These are phyloP conservation scores for Iberis amara DNA, from an alignment of 441 rosid genomes.

Conservation along the genomic window DNA sequence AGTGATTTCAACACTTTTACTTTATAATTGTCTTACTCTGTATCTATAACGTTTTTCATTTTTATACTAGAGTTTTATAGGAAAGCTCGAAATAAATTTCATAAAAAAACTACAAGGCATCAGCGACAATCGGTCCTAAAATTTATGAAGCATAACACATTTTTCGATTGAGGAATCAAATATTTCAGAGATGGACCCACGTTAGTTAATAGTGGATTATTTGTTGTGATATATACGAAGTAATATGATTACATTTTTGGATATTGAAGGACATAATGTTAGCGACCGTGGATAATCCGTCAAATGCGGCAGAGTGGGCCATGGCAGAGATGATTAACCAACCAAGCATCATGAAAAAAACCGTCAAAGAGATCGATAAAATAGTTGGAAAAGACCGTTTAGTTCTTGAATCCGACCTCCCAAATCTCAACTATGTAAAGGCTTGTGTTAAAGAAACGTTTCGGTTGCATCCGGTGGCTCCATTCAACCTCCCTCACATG, in stretches of 20 bases:
- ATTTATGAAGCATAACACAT: too few relatives aligned
- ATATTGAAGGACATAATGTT: conserved; percentile 28
- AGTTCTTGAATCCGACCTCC: not conserved
- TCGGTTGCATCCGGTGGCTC: conserved; percentile 15
- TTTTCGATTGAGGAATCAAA: too few relatives aligned
- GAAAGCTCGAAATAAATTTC: too few relatives aligned
- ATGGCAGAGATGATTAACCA: conserved; percentile 37
- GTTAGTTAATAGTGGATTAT: too few relatives aligned
- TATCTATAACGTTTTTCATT: too few relatives aligned
- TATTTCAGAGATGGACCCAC: too few relatives aligned
- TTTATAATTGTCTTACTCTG: too few relatives aligned
- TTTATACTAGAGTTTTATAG: too few relatives aligned
- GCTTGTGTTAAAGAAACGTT: not conserved
- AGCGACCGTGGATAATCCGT: conserved; percentile 33
- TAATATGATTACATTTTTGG: not conserved
- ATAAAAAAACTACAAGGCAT: too few relatives aligned
- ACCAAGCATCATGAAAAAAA: conserved; percentile 30
- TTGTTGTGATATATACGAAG: too few relatives aligned
- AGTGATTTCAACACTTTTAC: too few relatives aligned
- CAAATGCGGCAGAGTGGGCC: conserved; percentile 28
- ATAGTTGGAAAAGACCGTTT: conserved; percentile 29
- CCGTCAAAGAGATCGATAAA: conserved; percentile 31
- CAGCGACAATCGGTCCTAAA: too few relatives aligned
- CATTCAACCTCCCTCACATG: conserved; percentile 26
- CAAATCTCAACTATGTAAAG: not conserved